These are phyloP conservation scores for Clarireedia paspali DNA, from an alignment of 2,329 filamentous ascomycete genomes.

Conservation along the genomic window DNA sequence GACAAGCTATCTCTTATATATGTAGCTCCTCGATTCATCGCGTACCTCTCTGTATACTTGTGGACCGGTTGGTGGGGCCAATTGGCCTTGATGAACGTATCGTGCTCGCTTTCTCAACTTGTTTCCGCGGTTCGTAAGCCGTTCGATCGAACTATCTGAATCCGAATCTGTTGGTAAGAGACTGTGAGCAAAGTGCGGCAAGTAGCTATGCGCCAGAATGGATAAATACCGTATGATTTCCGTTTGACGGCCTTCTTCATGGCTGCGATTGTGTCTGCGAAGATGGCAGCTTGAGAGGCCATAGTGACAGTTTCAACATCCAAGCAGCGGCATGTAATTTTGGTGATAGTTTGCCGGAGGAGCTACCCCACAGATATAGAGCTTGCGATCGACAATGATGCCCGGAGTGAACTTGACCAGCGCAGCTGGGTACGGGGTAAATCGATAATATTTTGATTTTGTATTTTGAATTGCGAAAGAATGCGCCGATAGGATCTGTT, in stretches of 20 bases:
- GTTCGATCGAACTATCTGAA: slow-evolving; percentile 64
- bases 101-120: slow-evolving; percentile 71
- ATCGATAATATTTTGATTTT: not conserved
- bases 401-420: not conserved
- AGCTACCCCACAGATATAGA: not conserved
- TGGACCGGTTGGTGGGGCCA: slow-evolving; percentile 58
- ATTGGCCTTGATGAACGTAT: slow-evolving; percentile 62
- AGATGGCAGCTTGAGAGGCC: slow-evolving; percentile 52
- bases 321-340: not conserved
- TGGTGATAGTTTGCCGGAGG: not conserved
- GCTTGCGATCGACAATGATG: not conserved
- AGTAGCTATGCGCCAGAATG: slow-evolving; percentile 14
- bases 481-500: not conserved
- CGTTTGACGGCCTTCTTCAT: slow-evolving; percentile 63
- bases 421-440: slow-evolving; percentile 2
- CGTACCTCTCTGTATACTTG: slow-evolving; percentile 65
- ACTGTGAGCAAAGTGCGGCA: not conserved
- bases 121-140: slow-evolving; percentile 66
- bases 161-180: slow-evolving; percentile 57
- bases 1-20: not conserved
- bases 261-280: slow-evolving; percentile 58
- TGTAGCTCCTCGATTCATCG: not conserved
- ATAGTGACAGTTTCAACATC: slow-evolving; percentile 28
- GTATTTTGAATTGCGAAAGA: not conserved
- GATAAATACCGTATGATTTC: slow-evolving; percentile 49